Base-by-base conservation (phyloP, 345 rosid species). In the Corymbia maculata region DNA sequence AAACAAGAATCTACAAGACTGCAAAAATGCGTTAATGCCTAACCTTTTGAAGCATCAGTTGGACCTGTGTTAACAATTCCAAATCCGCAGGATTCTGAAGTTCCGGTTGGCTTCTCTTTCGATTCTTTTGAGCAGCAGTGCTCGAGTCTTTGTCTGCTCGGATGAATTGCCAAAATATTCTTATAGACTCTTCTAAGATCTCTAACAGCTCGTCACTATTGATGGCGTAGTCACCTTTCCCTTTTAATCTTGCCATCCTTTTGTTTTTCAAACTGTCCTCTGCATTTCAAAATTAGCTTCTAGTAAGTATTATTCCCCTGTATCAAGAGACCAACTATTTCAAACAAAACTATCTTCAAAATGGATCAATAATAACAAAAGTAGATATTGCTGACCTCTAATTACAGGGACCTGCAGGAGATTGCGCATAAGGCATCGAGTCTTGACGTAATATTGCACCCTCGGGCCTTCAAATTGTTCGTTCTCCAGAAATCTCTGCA, bases 331-430 rank as follows among this genome's bases (percentile, higher is more conserved):
- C 49, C 45, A 32, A 86, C 11, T 12, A 79, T 22, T 19, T 16
- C 42, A 44, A 26, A 30, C 61, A 28, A 68, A 51, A 32, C 49
- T 2, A 7, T 79, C 36, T 0, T 24, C 15, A 28, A 19, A 52
- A n/a, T 44, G 24, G 16, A 28, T 24, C 7, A 4, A n/a, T 51
- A 12, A 28, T 50, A 30, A 44, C 32, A 64, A 59, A 59, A 26
- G 15, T 49, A n/a, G 22, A 32, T 55, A 17, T 57, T 28, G 61
- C 79, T 86, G 79, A 95, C 99, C 99, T 95, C 96, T 93, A 36
- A 98, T 95, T 51, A 95, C 94, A 7, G 99, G 99, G 88, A 98
- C 96, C 87, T 97, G 99, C 88, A 98, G 98, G 52, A 98, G 96
- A 91, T 94, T 95, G 13, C 98, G 99, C 79, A 92, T 88, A 85